These are phyloP conservation scores for Torulaspora delbrueckii DNA, from an alignment of 805 yeast genomes.

Conservation along the genomic window DNA sequence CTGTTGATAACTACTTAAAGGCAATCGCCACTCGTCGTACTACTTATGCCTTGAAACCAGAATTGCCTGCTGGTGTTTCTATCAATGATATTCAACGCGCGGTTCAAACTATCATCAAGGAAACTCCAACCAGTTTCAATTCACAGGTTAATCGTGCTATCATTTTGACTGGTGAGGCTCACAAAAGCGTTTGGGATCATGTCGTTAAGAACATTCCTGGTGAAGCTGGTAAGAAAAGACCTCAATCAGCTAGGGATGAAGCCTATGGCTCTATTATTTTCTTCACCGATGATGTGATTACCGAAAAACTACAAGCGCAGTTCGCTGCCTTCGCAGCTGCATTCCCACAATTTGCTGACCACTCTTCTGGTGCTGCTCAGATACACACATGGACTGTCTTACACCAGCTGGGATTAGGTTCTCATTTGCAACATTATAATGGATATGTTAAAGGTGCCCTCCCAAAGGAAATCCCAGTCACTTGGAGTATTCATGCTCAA, in stretches of 20 bases:
- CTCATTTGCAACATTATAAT: constrained; percentile 51
- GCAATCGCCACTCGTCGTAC: constrained; percentile 44
- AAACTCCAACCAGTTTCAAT: constrained; percentile 50
- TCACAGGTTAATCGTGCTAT: constrained; percentile 48
- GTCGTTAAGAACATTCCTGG: constrained; percentile 38
- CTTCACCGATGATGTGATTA: constrained; percentile 41
- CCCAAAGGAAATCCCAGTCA: constrained; percentile 38
- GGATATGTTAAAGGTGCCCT: constrained; percentile 40
- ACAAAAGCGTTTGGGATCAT: constrained; percentile 43
- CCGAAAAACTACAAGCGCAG: constrained; percentile 39
- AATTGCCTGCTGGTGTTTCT: constrained; percentile 41
- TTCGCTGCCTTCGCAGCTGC: constrained; percentile 42
- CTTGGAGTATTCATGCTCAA: constrained; percentile 46
- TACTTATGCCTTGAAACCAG: constrained; percentile 42
- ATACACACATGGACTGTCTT: constrained; percentile 48
- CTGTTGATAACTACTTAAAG: constrained; percentile 23
- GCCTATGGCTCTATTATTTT: constrained; percentile 48
- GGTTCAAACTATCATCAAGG: constrained; percentile 43
- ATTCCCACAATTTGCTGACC: constrained; percentile 47
- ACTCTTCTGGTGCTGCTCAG: constrained; percentile 48
- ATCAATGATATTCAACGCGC: constrained; percentile 38
- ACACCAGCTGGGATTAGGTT: constrained; percentile 43
- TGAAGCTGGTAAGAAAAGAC: constrained; percentile 40
- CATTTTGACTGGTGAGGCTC: constrained; percentile 43
- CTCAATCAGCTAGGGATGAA: constrained; percentile 40